Base-by-base conservation (phyloP, 2,329 filamentous ascomycete genomes). In the Neonectria magnoliae region DNA sequence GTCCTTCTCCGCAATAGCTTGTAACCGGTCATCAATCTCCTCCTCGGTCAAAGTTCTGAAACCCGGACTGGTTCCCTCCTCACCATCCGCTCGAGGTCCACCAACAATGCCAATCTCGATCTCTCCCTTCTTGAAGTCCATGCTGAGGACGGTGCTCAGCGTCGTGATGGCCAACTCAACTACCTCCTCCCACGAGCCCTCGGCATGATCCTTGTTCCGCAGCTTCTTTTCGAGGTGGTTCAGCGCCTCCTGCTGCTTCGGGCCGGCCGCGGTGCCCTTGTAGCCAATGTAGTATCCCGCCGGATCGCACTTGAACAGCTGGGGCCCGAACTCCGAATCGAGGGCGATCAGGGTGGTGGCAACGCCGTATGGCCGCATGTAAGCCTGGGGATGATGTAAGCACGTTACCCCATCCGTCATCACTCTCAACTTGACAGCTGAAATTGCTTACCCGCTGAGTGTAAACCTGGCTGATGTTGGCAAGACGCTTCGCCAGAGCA, bases 161-260 rank as follows among this genome's bases (percentile, higher is more conserved):
- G 96, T 95, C 48, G 93, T 93, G 80, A 99, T 99, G 64, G 93
- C 96, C 75, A 98, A 87, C 85, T 99, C 96, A 54, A 99, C 95
- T 53, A 99, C 96, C 66, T 99, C 96, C 81, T 97, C 93, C 96
- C 96, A 99, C 77, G 85, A 90, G 66, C 96, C 96, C 62, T 96
- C 92, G 38, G 95, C 96, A 75, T 88, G 86, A 76, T 98, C 94
- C 90, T 98, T 98, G 90, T 97, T 98, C 86, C 98, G 97, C 81
- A 99, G 90, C 88, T 98, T 98, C 91, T 98, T 98, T 88, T 99
- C 96, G 64, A 99, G 87, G 81, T 97, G 94, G 82, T 99, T 99
- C 79, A 98, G 89, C 68, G 96, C 96, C 86, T 99, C 96, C 81
- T 99, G 96, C 81, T 98, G 95, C 85, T 99, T 99, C 59, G 96